These are phyloP conservation scores for Quercus rubra DNA, from an alignment of 306 rosid species.

Conservation along the genomic window DNA sequence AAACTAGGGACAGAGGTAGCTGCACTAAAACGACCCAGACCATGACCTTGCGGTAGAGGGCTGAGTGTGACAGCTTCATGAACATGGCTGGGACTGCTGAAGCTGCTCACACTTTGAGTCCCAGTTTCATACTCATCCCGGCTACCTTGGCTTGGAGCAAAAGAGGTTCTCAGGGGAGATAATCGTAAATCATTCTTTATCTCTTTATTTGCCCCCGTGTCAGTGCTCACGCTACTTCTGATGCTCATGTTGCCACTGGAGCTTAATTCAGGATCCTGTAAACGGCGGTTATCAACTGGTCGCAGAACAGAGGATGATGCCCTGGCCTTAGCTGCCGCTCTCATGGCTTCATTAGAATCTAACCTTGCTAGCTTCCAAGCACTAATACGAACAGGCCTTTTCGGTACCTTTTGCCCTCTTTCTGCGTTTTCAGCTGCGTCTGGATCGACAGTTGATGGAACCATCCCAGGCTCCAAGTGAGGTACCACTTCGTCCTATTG, in stretches of 20 bases:
- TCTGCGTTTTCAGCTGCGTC: constrained; percentile 82
- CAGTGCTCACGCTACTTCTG: constrained; percentile 87
- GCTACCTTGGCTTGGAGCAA: constrained; percentile 89
- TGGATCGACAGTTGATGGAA: constrained; percentile 94
- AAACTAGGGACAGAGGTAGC: constrained; percentile 54
- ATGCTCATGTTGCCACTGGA: constrained; percentile 89
- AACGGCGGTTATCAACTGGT: constrained; percentile 65
- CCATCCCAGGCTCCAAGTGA: constrained; percentile 98
- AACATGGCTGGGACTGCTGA: constrained; percentile 90
- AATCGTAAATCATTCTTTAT: constrained; percentile 55
- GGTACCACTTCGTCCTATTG: constrained; percentile 93
- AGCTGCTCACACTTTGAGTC: constrained; percentile 92
- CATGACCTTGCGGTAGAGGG: constrained; percentile 77
- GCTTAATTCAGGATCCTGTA: constrained; percentile 63
- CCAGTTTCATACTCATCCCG: constrained; percentile 92
- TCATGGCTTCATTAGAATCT: constrained; percentile 78
- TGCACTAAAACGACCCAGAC: constrained; percentile 55
- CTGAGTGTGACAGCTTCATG: constrained; percentile 87
- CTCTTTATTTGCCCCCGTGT: constrained; percentile 66
- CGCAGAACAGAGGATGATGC: constrained; percentile 94
- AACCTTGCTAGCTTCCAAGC: constrained; percentile 97
- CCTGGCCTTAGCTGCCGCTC: constrained; percentile 95
- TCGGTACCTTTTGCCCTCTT: constrained; percentile 61
- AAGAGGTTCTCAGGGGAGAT: constrained; percentile 64
- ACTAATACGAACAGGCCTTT: constrained; percentile 81